Evolutionary conservation across 331 rosid genomes (phyloP), one percentile per base, ranked within the genome.

Genomic region (Cydonia oblonga): DNA sequence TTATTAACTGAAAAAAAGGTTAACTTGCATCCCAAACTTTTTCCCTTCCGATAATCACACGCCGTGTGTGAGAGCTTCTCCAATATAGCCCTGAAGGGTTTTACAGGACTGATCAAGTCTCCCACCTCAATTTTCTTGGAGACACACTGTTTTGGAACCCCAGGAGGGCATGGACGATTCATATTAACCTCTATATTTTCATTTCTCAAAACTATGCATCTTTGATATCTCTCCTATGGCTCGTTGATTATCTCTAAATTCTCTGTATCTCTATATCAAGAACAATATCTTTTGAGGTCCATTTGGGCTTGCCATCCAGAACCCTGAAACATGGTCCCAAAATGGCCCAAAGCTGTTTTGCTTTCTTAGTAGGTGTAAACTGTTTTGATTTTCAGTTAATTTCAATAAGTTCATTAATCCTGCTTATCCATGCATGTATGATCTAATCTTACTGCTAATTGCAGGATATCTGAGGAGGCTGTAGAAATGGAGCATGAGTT

Each of bases 401-500:
- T 58, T 13, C 62, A 25, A 10, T n/a, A 25, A 42, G 44, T 42
- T 40, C 6, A n/a, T 19, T 59, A 6, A 18, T 38, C 35, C 26
- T 12, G 54, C 59, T 5, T 70, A 18, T 64, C 38, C 22, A 56
- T 32, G 56, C 53, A 60, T 72, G 58, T 8, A 20, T 62, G 61
- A 53, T 64, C 35, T 66, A 40, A 67, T 79, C 33, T 64, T 66
- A 53, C 23, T 72, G 67, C 35, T 61, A 70, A 64, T 59, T 86
- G 72, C 76, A 95, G 98, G 89, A 89, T 95, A 81, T 89, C 96
- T 81, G 98, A 91, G 78, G 98, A 95, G 85, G 96, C 97, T 22
- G 92, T 86, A 76, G 96, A 95, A 84, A 92, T 90, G 83, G 86
- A 95, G 69, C 97, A 91, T 83, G 96, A 91, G 73, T 79, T 91